These are phyloP conservation scores for Xylaria telfairii DNA, from an alignment of 495 filamentous ascomycete genomes.

Conservation along the genomic window DNA sequence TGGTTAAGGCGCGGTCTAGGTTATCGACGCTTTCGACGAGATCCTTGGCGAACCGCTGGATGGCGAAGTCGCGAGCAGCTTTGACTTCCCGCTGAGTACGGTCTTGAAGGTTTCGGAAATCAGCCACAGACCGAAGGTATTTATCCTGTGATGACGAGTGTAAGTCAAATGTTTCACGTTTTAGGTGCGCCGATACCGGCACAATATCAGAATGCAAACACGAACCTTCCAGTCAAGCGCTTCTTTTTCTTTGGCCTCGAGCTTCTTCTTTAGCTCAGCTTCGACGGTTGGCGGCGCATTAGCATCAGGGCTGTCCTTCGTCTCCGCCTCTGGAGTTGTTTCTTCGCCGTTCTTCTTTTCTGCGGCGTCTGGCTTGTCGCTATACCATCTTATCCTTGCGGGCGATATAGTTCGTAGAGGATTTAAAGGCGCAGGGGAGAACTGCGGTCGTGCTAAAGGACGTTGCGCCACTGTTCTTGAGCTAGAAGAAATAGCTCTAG, in stretches of 20 bases:
- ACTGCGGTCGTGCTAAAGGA: conserved; percentile 41
- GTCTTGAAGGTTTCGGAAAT: conserved; percentile 96
- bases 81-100: conserved; percentile 91
- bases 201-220: conserved; percentile 24
- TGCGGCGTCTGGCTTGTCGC: conserved; percentile 46
- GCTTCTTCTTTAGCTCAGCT: conserved; percentile 63
- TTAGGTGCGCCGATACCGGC: neutral
- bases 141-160: conserved; percentile 69
- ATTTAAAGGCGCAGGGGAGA: conserved; percentile 36
- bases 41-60: conserved; percentile 92
- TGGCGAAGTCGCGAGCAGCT: conserved; percentile 85
- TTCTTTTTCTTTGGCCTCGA: conserved; percentile 86
- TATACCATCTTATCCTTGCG: conserved; percentile 52
- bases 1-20: conserved; percentile 90
- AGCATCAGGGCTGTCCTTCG: conserved; percentile 40
- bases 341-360: conserved; percentile 46
- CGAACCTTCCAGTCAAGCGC: conserved; percentile 83
- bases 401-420: conserved; percentile 34
- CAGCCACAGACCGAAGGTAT: conserved; percentile 89
- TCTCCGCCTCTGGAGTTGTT: conserved; percentile 35
- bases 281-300: conserved; percentile 37
- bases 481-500: conserved; percentile 42
- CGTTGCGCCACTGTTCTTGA: conserved; percentile 34
- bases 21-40: conserved; percentile 95
- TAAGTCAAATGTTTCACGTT: conserved; percentile 20